Conservation (phyloP, 2,329 filamentous ascomycete species). For the Fusarium devonianum region DNA sequence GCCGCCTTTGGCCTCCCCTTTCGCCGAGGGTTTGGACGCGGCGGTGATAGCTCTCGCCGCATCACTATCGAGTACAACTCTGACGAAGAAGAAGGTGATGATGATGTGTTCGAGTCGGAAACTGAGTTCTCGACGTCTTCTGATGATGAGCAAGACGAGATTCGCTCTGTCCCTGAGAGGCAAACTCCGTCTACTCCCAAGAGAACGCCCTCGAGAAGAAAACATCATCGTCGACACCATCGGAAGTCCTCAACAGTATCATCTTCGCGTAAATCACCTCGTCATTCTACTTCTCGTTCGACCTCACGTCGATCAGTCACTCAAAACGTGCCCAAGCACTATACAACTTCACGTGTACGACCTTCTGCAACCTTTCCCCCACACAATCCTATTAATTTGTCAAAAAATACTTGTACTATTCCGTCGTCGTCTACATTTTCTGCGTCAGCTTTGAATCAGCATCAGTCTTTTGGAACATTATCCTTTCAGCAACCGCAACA, state of each 20-base stretch:
- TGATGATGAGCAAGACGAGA: conserved; percentile 5
- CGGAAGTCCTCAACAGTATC: conserved; percentile 9
- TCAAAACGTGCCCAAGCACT: conserved; percentile 5
- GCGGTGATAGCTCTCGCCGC: conserved; percentile 9
- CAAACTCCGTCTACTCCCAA: conserved; percentile 6
- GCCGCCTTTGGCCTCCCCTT: conserved; percentile 41
- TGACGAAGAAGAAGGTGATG: too few relatives aligned
- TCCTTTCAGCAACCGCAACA: conserved; percentile 28
- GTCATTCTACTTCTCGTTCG: conserved; percentile 11
- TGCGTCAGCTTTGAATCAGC: conserved; percentile 19
- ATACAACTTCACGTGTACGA: conserved; percentile 31
- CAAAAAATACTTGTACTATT: conserved; percentile 26
- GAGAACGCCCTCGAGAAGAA: conserved; percentile 7
- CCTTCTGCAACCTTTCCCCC: conserved; percentile 31
- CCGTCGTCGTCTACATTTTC: conserved; percentile 21
- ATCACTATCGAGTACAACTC: conserved; percentile 13
- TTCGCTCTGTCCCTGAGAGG: conserved; percentile 5
- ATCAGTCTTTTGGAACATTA: conserved; percentile 17
- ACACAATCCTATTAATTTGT: conserved; percentile 24
- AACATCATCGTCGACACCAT: conserved; percentile 1
- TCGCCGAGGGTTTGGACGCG: conserved; percentile 14
- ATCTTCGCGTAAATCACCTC: conserved; percentile 11
- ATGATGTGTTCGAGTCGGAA: conserved; percentile 11
- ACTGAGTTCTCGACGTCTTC: conserved; percentile 11
- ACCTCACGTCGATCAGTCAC: conserved; percentile 15